These are phyloP conservation scores for Radiomyces spectabilis DNA, from an alignment of 192 early-diverging fungal species.

Conservation along the genomic window DNA sequence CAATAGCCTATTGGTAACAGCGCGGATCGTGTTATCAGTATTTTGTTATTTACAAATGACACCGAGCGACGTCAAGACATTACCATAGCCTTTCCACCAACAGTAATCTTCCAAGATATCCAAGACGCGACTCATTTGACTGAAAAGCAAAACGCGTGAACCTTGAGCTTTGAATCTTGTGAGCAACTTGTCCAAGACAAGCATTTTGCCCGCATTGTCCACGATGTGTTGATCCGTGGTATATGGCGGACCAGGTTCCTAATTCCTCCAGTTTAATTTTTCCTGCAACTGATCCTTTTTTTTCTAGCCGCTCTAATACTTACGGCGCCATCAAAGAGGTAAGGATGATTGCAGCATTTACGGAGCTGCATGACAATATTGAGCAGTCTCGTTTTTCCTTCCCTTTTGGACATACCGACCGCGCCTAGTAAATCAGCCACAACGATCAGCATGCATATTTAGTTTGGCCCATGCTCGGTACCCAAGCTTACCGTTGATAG, in stretches of 20 bases:
- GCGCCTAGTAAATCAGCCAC: constrained; percentile 34
- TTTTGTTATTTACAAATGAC: neutral
- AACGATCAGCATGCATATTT: neutral
- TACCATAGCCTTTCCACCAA: constrained; percentile 76
- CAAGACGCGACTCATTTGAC: constrained; percentile 97
- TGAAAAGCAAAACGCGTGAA: constrained; percentile 92
- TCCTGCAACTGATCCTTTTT: neutral
- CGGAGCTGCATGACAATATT: constrained; percentile 96
- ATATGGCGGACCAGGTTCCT: constrained; percentile 92
- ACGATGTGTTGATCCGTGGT: constrained; percentile 96
- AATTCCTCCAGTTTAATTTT: no score
- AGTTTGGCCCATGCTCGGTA: no score
- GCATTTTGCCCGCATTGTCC: constrained; percentile 92
- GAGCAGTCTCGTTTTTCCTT: constrained; percentile 83
- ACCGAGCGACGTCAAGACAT: no score
- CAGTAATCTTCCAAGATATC: constrained; percentile 99
- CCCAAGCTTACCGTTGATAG: constrained; percentile 70
- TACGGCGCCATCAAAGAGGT: constrained; percentile 73
- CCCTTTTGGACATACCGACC: constrained; percentile 54
- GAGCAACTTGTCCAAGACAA: constrained; percentile 85
- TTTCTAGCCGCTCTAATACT: constrained; percentile 7
- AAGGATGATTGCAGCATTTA: constrained; percentile 96
- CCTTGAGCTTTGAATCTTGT: constrained; percentile 73
- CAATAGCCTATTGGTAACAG: constrained; percentile 60
- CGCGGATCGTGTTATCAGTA: neutral